Evolutionary conservation across 1,284 basidiomycete species (phyloP), one percentile per base, ranked within the genome.

Genomic region (Ceratobasidium sp.): DNA sequence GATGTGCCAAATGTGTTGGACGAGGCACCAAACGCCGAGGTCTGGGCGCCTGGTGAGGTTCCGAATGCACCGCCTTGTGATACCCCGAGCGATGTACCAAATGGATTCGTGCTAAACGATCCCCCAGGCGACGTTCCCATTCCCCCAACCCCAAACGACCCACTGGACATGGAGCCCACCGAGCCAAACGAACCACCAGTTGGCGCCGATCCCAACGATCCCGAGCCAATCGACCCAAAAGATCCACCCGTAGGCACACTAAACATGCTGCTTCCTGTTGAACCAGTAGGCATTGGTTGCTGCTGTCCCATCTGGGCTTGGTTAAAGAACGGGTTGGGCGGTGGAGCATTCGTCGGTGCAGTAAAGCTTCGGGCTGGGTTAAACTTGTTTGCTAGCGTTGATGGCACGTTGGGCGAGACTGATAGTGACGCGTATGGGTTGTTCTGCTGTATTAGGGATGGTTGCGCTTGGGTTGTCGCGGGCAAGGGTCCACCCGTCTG

Each of bases 261-360:
- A 29, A 67, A 31, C 40, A 67, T 34, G 43, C 64, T 67, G 25
- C 52, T 55, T 49, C 64, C 64, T 27, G 64, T 67, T 7, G 54
- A 56, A 3, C 49, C 49, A 12, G 49, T 50, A 13, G 47, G 15
- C 13, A 32, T n/a, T n/a, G 64, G 58, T 32, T 62, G 58, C 20
- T 62, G 58, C 22, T 62, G 52, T 27, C 20, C 15, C 6, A 25
- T 15, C 15, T 50, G 49, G 20, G 7, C 35, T 50, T 65, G 62
- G 62, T 12, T 50, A 22, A 55, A 67, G 47, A 67, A 67, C n/a
- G 64, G 64, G 27, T 67, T 67, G 27, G 64, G 64, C 20, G 64
- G 27, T 3, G 27, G 35, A 3, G 55, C 6, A n/a, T 42, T 43
- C 22, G 27, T 52, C 5, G 64, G 64, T 1, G 64, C 64, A 4